A percentile compares a stretch with the other conserved stretches of the same genome.
Evolutionary conservation across 2,329 filamentous ascomycete species (phyloP).

Genomic region (Phyllosticta citrichinensis): DNA sequence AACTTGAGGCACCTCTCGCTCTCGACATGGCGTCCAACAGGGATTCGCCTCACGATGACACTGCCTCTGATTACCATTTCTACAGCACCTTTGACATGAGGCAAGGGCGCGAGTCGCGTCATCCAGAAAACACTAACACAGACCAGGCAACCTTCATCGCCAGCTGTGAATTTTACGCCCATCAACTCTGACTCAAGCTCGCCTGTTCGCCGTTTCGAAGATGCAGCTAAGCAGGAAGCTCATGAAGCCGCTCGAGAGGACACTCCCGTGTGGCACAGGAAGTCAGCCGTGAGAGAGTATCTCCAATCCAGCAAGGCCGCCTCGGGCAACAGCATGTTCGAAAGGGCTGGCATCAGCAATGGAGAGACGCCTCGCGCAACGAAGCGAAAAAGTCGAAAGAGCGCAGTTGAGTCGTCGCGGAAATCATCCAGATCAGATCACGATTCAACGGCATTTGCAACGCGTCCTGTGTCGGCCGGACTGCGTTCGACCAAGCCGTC

Average conservation of each 20-base stretch:
- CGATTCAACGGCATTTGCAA: neutral
- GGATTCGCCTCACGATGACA: no score
- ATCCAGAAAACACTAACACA: neutral
- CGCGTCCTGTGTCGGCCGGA: neutral
- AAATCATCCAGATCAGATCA: neutral
- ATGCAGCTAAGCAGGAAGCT: neutral
- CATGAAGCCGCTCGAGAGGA: neutral
- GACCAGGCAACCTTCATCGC: neutral
- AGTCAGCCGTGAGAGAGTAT: neutral
- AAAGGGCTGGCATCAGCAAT: slow-evolving; percentile 1
- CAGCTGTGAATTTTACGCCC: neutral
- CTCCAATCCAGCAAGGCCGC: neutral
- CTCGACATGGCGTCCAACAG: neutral
- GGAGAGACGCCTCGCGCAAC: neutral
- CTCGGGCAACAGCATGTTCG: slow-evolving; percentile 2
- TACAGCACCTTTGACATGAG: neutral
- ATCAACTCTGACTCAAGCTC: neutral
- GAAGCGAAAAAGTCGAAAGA: neutral
- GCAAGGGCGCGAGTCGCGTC: neutral
- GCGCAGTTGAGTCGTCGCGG: neutral
- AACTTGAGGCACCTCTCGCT: neutral
- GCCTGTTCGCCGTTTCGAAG: neutral
- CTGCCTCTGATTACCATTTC: no score
- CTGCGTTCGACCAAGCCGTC: neutral
- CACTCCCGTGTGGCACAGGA: neutral